Evolutionary conservation across 768 basidiomycete genomes (phyloP), one percentile per base, ranked within the genome.

Genomic region (Mycena belliarum): DNA sequence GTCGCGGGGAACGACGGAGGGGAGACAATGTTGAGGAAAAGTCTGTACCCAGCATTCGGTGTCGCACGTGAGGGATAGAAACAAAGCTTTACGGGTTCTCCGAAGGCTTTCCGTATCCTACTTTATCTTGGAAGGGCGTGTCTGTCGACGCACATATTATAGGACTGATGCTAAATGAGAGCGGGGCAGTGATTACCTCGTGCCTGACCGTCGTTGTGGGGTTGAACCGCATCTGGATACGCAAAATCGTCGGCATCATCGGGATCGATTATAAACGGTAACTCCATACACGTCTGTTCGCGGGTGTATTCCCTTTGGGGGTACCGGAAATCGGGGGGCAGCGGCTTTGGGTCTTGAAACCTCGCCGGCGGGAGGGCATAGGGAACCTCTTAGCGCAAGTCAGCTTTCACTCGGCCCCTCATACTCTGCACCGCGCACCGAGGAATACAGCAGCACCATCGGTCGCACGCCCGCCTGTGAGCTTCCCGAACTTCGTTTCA

Each of bases 361-460:
- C 88, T 78, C 15, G 66, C 70, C 0, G 88, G 87, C 26, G 87
- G 82, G 16, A 87, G 69, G 3, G 85, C 89, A 66, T 87, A 92
- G 6, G 89, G 88, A 50, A 92, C 74, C 73, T 92, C 88, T 91
- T 32, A 43, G 15, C 45, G 24, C 37, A 29, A 47, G 20, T 32
- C 52, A 52, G 49, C 29, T 18, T 15, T 4, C 3, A 2, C 16
- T 18, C 23, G 4, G 29, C 12, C 11, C 12, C 4, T 21, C 21
- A 23, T 21, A 66, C n/a, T n/a, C n/a, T n/a, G n/a, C n/a, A n/a
- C n/a, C n/a, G n/a, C 74, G 24, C 64, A 87, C 88, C 88, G 37
- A 90, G 73, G 67, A 88, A 90, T 20, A 82, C 81, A 6, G 78
- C 82, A 40, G 85, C 75, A 1, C 86, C 85, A 62, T 87, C 89